Percentiles rank a stretch among this genome's conserved stretches.
These are phyloP conservation scores for Lepidium campestre DNA, from an alignment of 441 rosid genomes.

Conservation along the genomic window DNA sequence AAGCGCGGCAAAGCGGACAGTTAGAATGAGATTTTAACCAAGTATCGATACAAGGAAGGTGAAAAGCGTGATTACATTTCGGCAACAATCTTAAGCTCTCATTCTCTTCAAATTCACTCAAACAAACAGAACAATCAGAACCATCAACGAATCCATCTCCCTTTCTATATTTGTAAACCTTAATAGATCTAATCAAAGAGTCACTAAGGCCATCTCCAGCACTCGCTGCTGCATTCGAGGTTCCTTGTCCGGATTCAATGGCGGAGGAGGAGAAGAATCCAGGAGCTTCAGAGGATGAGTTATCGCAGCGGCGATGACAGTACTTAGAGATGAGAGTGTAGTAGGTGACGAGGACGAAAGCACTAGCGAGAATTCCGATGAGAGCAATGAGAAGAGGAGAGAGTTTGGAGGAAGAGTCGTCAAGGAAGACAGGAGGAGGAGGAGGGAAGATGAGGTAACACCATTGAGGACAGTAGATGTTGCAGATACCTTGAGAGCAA, in stretches of 20 bases:
- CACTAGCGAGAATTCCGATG: conserved; percentile 64
- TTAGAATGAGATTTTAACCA: conserved; percentile 82
- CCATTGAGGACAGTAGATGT: conserved; percentile 81
- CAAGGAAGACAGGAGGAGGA: conserved; percentile 49
- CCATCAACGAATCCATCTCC: conserved; percentile 54
- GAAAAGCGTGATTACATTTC: conserved; percentile 80
- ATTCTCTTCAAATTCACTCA: conserved; percentile 63
- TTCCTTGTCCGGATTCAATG: background rate
- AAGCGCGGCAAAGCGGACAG: conserved; percentile 80
- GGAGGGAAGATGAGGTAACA: conserved; percentile 76
- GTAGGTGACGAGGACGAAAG: conserved; percentile 66
- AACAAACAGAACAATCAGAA: conserved; percentile 67
- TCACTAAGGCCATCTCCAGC: conserved; percentile 53
- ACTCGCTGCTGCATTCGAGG: background rate
- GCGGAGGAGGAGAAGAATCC: conserved; percentile 18
- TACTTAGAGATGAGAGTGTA: conserved; percentile 63
- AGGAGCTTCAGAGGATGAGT: background rate
- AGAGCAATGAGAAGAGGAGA: conserved; percentile 76
- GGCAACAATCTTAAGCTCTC: conserved; percentile 69
- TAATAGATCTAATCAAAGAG: conserved; percentile 43
- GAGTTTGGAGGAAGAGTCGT: conserved; percentile 39
- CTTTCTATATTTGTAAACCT: conserved; percentile 45
- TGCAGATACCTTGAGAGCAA: conserved; percentile 75
- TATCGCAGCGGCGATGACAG: conserved; percentile 37
- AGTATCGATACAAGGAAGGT: conserved; percentile 76